These are phyloP conservation scores for Alternaria ethzedia DNA, from an alignment of 2,329 filamentous ascomycete species.

Conservation along the genomic window DNA sequence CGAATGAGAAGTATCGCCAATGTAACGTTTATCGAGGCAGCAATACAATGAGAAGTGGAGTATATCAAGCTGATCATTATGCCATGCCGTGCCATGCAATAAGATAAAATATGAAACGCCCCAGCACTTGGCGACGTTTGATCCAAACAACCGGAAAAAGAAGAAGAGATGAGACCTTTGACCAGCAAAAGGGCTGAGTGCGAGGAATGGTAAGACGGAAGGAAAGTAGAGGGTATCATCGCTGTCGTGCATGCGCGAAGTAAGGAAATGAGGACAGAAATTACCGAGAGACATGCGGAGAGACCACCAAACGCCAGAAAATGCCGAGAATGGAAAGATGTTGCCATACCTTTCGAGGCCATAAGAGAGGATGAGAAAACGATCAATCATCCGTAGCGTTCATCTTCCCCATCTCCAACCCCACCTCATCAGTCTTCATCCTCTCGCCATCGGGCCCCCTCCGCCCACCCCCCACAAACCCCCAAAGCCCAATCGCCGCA, in stretches of 20 bases:
- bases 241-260: neutral
- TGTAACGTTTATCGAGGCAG: too few species aligned
- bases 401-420: conserved; percentile 39
- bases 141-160: neutral
- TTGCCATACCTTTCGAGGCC: too few species aligned
- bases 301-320: neutral
- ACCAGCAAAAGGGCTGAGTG: neutral
- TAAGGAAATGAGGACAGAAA: neutral
- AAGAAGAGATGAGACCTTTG: neutral
- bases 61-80: neutral
- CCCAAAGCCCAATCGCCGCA: conserved; percentile 27
- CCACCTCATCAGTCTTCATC: conserved; percentile 37
- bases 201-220: neutral
- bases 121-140: conserved; percentile 18
- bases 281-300: neutral
- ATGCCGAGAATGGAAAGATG: neutral
- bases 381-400: conserved; percentile 16
- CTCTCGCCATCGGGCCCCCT: conserved; percentile 27
- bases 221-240: neutral
- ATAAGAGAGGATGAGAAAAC: neutral
- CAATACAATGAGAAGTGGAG: too few species aligned
- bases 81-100: neutral
- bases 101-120: neutral
- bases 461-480: conserved; percentile 28
- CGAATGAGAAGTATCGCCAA: too few species aligned